Percentiles rank a stretch among this genome's conserved stretches.
Evolutionary conservation across 495 filamentous ascomycete species (phyloP).

Genomic region (Aspergillus nidulans): DNA sequence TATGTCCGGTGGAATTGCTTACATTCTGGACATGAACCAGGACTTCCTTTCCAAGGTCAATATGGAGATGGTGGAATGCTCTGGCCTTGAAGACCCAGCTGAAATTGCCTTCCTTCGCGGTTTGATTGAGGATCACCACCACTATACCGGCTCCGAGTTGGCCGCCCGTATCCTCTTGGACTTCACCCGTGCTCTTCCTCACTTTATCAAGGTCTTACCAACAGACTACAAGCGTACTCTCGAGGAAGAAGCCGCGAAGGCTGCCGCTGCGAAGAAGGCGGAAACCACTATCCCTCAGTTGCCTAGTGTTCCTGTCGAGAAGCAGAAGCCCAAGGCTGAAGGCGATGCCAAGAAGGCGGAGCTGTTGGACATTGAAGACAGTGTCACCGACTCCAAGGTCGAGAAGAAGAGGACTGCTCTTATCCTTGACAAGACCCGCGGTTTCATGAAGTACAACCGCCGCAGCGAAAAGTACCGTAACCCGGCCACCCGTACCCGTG

Average conservation of each 20-base stretch:
- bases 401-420: slow-evolving; percentile 93
- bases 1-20: slow-evolving; percentile 99
- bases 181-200: slow-evolving; percentile 87
- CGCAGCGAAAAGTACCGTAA: slow-evolving; percentile 93
- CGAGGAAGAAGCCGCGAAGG: slow-evolving; percentile 78
- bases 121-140: slow-evolving; percentile 96
- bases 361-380: slow-evolving; percentile 93
- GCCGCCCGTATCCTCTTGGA: slow-evolving; percentile 95
- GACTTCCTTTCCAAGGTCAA: slow-evolving; percentile 97
- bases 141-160: slow-evolving; percentile 97
- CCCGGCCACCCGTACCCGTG: slow-evolving; percentile 78
- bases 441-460: slow-evolving; percentile 98
- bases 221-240: slow-evolving; percentile 97
- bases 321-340: slow-evolving; percentile 58
- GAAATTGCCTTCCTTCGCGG: slow-evolving; percentile 94
- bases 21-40: slow-evolving; percentile 86
- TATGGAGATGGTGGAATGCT: slow-evolving; percentile 96
- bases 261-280: slow-evolving; percentile 75
- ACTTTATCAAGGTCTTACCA: slow-evolving; percentile 92
- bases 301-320: slow-evolving; percentile 49
- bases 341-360: slow-evolving; percentile 67
- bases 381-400: slow-evolving; percentile 73
- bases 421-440: slow-evolving; percentile 94
- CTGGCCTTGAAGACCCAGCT: slow-evolving; percentile 76
- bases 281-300: slow-evolving; percentile 81